phyloP scores from a whole-genome alignment of 2,329 filamentous ascomycete genomes.

The Trichoderma aggressivum region DNA sequence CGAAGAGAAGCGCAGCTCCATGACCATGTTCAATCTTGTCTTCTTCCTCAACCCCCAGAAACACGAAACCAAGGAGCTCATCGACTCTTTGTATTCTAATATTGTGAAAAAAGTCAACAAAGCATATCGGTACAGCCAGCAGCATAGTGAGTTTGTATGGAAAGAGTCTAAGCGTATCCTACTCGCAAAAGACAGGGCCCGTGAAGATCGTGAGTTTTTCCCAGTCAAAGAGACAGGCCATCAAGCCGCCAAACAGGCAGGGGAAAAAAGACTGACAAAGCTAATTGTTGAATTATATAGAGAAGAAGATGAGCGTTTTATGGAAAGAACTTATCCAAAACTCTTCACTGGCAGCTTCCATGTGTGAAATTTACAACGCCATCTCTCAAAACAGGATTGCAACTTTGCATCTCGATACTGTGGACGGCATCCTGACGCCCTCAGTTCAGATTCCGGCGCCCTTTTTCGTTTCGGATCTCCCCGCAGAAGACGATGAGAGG shows the following conservation, averaged over 20 bases:
- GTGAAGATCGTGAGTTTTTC: constrained; percentile 58
- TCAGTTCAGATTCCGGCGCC: constrained; percentile 64
- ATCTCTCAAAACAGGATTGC: constrained; percentile 85
- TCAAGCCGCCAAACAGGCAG: background rate
- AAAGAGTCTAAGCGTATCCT: constrained; percentile 83
- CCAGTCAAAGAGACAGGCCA: background rate
- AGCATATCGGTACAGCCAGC: constrained; percentile 88
- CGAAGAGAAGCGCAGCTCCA: constrained; percentile 63
- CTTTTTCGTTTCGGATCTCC: constrained; percentile 70
- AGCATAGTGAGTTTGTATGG: constrained; percentile 86
- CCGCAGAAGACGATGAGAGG: constrained; percentile 63
- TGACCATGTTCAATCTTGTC: constrained; percentile 98
- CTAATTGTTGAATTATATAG: constrained; percentile 28
- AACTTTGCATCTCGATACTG: constrained; percentile 69
- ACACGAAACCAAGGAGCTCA: constrained; percentile 70
- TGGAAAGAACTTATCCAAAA: constrained; percentile 69
- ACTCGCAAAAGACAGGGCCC: constrained; percentile 74
- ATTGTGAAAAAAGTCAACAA: constrained; percentile 91
- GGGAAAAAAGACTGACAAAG: background rate
- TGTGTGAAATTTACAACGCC: constrained; percentile 76
- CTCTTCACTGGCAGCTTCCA: constrained; percentile 77
- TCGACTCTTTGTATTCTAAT: constrained; percentile 77
- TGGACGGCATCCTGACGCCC: constrained; percentile 55
- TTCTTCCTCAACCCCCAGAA: constrained; percentile 82
- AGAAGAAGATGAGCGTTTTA: constrained; percentile 59